phyloP scores from a whole-genome alignment of 176 grass and related monocot genomes.

The Hyparrhenia diplandra region DNA sequence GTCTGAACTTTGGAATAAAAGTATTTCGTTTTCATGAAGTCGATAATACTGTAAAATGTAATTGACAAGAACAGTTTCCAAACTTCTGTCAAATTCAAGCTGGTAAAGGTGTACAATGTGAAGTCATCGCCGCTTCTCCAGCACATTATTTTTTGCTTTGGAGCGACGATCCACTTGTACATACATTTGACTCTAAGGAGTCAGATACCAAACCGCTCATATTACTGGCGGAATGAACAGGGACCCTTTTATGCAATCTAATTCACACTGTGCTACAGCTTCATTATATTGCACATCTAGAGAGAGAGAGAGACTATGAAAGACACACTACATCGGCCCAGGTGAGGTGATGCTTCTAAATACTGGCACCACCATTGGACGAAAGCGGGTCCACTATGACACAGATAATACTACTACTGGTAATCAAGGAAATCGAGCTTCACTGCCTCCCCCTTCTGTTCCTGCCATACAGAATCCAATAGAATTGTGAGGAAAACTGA shows the following conservation, averaged over 20 bases:
- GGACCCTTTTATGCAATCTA: conserved; percentile 44
- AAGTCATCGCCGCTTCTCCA: conserved; percentile 47
- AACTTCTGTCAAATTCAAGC: conserved; percentile 18
- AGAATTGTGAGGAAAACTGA: neutral
- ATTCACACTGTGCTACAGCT: conserved; percentile 18
- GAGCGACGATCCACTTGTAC: conserved; percentile 37
- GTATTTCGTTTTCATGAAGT: neutral
- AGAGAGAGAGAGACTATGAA: conserved; percentile 13
- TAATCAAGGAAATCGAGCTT: conserved; percentile 21
- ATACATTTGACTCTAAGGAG: conserved; percentile 27
- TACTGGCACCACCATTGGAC: conserved; percentile 54
- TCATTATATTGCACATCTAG: conserved; percentile 37
- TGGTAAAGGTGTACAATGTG: conserved; percentile 31
- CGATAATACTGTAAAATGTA: neutral
- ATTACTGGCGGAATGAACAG: conserved; percentile 32
- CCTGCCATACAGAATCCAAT: conserved; percentile 12
- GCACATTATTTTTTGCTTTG: conserved; percentile 35
- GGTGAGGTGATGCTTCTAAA: conserved; percentile 56
- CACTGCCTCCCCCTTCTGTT: conserved; percentile 18
- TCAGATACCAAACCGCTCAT: conserved; percentile 36
- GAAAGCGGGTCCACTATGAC: conserved; percentile 41
- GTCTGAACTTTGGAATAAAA: conserved; percentile 29
- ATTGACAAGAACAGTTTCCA: conserved; percentile 11
- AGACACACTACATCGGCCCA: conserved; percentile 53
- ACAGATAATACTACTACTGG: neutral